Evolutionary conservation across 2,329 filamentous ascomycete genomes (phyloP), one percentile per base, ranked within the genome.

Genomic region (Cryphonectria carpinicola): DNA sequence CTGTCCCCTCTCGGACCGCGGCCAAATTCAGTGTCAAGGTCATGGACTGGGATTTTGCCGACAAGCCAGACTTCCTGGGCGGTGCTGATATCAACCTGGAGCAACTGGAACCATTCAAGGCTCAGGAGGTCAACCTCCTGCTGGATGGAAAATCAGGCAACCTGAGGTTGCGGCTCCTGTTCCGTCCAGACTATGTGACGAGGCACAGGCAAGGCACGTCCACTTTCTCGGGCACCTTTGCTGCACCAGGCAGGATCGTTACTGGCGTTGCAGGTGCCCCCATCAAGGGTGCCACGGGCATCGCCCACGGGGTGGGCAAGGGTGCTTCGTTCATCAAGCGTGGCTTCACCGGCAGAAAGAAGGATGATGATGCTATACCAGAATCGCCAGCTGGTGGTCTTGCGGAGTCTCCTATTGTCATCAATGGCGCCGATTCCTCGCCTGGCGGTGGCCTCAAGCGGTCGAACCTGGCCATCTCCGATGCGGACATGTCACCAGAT

Each of bases 1-100:
- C 90, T 0, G 84, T 99, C 67, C 90, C 93, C 25, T 97, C 94
- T 19, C 88, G 96, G 71, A 97, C 94, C 22, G 94, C 87, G 0
- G 92, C 95, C 52, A 89, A 96, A 37, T 96, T 99, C 81, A 87
- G 86, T 43, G 90, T 94, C 77, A 92, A 93, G 69, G 90, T 98
- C 2, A 97, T 91, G 79, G 96, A 99, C 79, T 99, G 95, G 89
- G 96, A 99, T 80, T 97, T 98, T 84, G 95, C 93, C 64, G 94
- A 97, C 80, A 95, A 95, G 81, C 94, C 95, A 1, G 96, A 99
- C 80, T 93, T 92, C 79, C 84, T 99, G n/a, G 96, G 96, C 61
- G 87, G 86, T 71, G 86, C 93, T 0, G 82, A 84, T 5, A 93
- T 99, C 77, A 90, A 93, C 75, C 87, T 99, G 22, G 89, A 92